Percentiles rank a stretch among this genome's conserved stretches.
These are phyloP conservation scores for Leucosporidium scottii DNA, from an alignment of 768 basidiomycete genomes.

Conservation along the genomic window DNA sequence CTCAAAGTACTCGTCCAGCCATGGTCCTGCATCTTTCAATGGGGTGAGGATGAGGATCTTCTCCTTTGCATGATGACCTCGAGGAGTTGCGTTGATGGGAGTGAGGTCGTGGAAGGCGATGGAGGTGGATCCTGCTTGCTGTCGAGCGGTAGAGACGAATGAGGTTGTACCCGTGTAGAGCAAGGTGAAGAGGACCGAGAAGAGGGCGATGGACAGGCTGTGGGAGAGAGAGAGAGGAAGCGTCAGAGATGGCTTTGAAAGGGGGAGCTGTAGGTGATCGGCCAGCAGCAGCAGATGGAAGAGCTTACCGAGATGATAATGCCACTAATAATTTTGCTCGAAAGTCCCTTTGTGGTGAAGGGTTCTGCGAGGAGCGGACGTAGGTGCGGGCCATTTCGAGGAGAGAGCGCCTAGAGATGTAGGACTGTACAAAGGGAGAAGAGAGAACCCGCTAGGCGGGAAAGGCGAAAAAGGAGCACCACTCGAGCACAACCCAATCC, in stretches of 20 bases:
- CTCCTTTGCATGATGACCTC: neutral
- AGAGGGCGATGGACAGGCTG: constrained; percentile 1
- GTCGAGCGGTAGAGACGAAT: neutral
- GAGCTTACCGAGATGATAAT: neutral
- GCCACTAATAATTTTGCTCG: neutral
- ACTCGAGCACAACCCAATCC: neutral
- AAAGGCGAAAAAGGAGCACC: too few species aligned
- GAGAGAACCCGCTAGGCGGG: neutral
- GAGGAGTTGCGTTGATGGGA: constrained; percentile 4
- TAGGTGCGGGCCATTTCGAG: too few species aligned
- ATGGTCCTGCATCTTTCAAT: constrained; percentile 12
- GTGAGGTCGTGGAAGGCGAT: constrained; percentile 1
- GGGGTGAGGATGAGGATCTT: constrained; percentile 24
- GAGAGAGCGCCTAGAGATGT: too few species aligned
- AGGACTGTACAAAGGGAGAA: neutral
- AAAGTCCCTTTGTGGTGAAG: neutral
- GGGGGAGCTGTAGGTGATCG: too few species aligned
- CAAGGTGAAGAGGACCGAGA: constrained; percentile 10
- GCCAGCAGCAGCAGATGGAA: too few species aligned
- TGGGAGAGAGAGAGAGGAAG: neutral
- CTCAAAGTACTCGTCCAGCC: constrained; percentile 23
- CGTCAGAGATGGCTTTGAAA: neutral
- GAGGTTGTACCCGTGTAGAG: neutral
- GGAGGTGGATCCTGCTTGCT: neutral
- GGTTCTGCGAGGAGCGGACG: neutral